Percentiles rank a stretch among this genome's conserved stretches.
These are phyloP conservation scores for Dactylonectria macrodidyma DNA, from an alignment of 2,329 filamentous ascomycete genomes.

Conservation along the genomic window DNA sequence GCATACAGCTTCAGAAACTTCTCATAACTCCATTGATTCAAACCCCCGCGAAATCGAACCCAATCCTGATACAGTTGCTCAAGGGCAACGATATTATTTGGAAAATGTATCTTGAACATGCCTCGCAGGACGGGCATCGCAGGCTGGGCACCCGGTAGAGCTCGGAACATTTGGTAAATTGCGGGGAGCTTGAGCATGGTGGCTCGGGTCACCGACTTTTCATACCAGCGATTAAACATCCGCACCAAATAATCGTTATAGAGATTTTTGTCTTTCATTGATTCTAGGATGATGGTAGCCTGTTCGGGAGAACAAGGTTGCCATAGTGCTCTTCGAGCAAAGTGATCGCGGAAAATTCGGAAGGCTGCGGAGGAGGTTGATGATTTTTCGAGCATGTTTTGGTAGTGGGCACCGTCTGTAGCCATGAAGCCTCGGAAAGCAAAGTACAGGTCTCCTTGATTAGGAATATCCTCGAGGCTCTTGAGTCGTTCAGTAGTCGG, in stretches of 20 bases:
- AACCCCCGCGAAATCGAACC: conserved; percentile 56
- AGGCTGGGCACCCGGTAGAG: conserved; percentile 56
- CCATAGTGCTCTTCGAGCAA: conserved; percentile 51
- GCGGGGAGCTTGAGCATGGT: conserved; percentile 54
- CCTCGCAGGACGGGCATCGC: conserved; percentile 57
- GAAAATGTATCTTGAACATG: conserved; percentile 61
- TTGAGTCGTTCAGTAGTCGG: conserved; percentile 38
- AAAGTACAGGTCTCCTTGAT: conserved; percentile 51
- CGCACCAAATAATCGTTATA: conserved; percentile 62
- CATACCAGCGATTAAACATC: conserved; percentile 50
- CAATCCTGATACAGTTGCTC: conserved; percentile 66
- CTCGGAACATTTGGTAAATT: conserved; percentile 64
- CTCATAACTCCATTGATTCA: conserved; percentile 63
- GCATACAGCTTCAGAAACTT: conserved; percentile 67
- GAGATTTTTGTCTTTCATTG: conserved; percentile 55
- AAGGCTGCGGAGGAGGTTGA: conserved; percentile 44
- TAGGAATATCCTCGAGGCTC: conserved; percentile 45
- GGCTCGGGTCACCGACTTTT: conserved; percentile 46
- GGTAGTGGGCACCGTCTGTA: conserved; percentile 42
- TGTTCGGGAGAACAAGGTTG: conserved; percentile 53
- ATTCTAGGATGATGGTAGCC: conserved; percentile 57
- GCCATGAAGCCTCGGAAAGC: conserved; percentile 53
- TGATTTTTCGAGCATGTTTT: conserved; percentile 43
- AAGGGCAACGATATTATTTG: conserved; percentile 57
- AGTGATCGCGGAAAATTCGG: conserved; percentile 47